Evolutionary conservation across 768 basidiomycete species (phyloP), one percentile per base, ranked within the genome.

Genomic region (Chiua virens): DNA sequence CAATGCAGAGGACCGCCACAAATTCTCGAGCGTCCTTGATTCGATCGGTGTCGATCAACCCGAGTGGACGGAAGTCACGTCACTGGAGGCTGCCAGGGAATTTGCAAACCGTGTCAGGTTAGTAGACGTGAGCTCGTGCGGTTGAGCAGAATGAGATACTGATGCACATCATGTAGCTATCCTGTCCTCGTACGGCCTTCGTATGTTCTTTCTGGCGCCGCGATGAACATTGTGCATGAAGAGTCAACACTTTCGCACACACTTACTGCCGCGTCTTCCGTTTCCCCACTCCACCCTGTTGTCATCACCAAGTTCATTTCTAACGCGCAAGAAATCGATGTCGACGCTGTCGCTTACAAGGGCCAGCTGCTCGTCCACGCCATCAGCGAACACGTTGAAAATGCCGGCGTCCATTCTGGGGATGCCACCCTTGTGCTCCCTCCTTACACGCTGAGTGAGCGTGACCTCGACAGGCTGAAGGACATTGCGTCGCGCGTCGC

Each of bases 281-380:
- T 98, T 49, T 98, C 97, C 1, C 94, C 97, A 37, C 81, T 95
- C 17, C 94, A 98, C 72, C 97, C 97, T 3, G 96, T 98, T 60
- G 97, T 99, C 65, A 86, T 99, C 71, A 93, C 96, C 62, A 98
- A 98, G 71, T 99, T 98, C 82, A 99, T 99, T 63, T 92, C 96
- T 68, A 83, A 86, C 58, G 95, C 97, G 8, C 94, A 98, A 70
- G 97, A 98, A 70, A 96, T 99, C 55, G 97, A 99, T 56, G 85
- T 98, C 40, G 97, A 99, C 64, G 97, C 95, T 37, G 97, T 98
- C 48, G 96, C 92, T 2, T 82, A 98, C 77, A 75, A 93, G 54
- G 97, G 97, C 57, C 81, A 85, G 58, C 88, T 98, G 10, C 80
- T 98, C 45, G 82, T 99, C 27, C 96, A 98, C 61, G 96, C 96